phyloP scores from a whole-genome alignment of 1,139 yeast genomes.

The Magnusiomyces suaveolens region DNA sequence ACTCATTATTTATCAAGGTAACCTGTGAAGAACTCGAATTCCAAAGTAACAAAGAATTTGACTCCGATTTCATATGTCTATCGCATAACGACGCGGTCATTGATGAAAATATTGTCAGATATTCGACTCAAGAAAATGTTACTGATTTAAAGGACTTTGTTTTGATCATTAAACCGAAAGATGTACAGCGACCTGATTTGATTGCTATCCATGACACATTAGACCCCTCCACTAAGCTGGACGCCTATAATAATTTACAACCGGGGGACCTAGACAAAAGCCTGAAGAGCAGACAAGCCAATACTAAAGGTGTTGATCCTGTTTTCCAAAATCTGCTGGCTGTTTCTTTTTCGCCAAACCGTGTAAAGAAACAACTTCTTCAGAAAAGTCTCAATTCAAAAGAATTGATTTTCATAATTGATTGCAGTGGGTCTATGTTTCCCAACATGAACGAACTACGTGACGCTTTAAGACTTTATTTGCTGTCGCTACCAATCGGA shows the following conservation, averaged over 20 bases:
- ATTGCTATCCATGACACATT: constrained; percentile 4
- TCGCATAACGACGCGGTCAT: constrained; percentile 6
- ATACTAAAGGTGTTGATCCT: background rate
- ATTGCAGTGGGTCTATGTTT: constrained; percentile 12
- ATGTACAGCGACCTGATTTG: background rate
- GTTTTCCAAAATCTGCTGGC: constrained; percentile 7
- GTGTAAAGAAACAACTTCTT: background rate
- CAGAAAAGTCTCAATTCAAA: constrained; percentile 1
- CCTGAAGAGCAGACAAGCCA: background rate
- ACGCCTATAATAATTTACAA: background rate
- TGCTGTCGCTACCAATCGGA: constrained; percentile 9
- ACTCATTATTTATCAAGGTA: constrained; percentile 3
- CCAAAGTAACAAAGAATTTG: background rate
- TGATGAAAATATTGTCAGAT: background rate
- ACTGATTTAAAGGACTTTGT: constrained; percentile 7
- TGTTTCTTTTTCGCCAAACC: constrained; percentile 5
- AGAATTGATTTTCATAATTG: constrained; percentile 11
- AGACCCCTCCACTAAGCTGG: background rate
- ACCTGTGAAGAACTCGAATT: background rate
- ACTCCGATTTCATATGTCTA: constrained; percentile 2
- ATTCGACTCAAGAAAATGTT: background rate
- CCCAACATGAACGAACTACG: constrained; percentile 3
- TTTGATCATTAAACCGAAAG: background rate
- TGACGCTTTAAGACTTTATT: constrained; percentile 8
- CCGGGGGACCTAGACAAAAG: background rate